Percentiles rank a stretch among this genome's conserved stretches.
phyloP scores from a whole-genome alignment of 225 moss, liverwort and hornwort species.

The Anthoceros angustus region DNA sequence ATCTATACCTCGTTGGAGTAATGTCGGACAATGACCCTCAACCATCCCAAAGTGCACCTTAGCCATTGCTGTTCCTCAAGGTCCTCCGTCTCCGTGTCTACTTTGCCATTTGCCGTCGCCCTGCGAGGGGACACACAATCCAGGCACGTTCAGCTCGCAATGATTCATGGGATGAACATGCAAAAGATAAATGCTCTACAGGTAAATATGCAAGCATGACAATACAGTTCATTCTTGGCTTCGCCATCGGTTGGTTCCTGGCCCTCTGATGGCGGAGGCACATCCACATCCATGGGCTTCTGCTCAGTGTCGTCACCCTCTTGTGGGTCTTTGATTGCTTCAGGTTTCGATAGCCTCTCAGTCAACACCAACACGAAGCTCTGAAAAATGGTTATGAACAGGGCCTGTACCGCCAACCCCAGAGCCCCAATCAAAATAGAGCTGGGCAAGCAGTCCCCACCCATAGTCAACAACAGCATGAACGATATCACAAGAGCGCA shows the following conservation, averaged over 20 bases:
- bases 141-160: constrained; percentile 6
- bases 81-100: constrained; percentile 8
- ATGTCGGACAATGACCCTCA: constrained; percentile 59
- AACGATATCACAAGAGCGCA: background rate
- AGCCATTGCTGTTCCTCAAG: constrained; percentile 73
- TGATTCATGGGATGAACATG: background rate
- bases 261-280: constrained; percentile 8
- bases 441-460: background rate
- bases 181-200: background rate
- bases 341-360: constrained; percentile 32
- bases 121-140: constrained; percentile 9
- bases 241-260: background rate
- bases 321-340: constrained; percentile 17
- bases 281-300: constrained; percentile 19
- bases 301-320: constrained; percentile 7
- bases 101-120: constrained; percentile 15
- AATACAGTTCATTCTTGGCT: background rate
- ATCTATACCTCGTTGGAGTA: constrained; percentile 56
- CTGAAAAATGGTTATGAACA: constrained; percentile 62
- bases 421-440: background rate
- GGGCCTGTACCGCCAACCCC: constrained; percentile 16
- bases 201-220: background rate
- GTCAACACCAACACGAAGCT: constrained; percentile 60
- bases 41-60: constrained; percentile 62
- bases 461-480: background rate